Evolutionary conservation across 2,329 filamentous ascomycete species (phyloP).

Genomic region (Aureobasidium mangrovei): DNA sequence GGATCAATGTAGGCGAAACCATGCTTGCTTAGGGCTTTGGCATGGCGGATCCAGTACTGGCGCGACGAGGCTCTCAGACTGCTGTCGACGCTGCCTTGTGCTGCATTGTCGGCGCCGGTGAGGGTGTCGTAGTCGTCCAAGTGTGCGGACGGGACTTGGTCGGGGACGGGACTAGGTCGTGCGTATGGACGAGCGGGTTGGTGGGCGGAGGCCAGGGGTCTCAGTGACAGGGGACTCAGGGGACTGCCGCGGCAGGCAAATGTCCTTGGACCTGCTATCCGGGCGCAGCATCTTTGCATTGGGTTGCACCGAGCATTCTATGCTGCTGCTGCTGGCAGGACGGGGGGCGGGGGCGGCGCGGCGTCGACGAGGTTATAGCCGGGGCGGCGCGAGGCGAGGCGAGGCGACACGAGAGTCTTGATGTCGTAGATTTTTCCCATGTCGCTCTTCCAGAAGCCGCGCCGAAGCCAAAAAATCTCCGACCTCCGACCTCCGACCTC

Average conservation of each 20-base stretch:
- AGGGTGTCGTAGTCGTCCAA: not conserved
- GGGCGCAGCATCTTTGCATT: slow-evolving; percentile 22
- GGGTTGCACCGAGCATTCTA: slow-evolving; percentile 19
- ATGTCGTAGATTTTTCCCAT: slow-evolving; percentile 8
- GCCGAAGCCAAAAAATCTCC: not conserved
- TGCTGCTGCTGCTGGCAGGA: not conserved
- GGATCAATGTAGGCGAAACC: not conserved
- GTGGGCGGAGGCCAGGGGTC: not conserved
- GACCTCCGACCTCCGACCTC: slow-evolving; percentile 1
- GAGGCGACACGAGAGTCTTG: not conserved
- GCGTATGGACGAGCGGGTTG: not conserved
- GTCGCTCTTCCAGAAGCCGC: too few species aligned
- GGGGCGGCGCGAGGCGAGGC: too few species aligned
- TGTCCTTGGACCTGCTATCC: slow-evolving; percentile 13
- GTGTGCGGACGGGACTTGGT: too few species aligned
- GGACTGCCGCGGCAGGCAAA: not conserved
- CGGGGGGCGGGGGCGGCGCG: too few species aligned
- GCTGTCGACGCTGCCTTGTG: not conserved
- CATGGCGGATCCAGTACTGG: not conserved
- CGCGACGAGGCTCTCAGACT: not conserved
- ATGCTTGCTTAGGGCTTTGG: not conserved
- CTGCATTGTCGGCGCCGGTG: not conserved
- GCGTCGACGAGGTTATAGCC: too few species aligned
- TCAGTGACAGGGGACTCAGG: not conserved
- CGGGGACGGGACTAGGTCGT: not conserved